These are phyloP conservation scores for Murraya koenigii DNA, from an alignment of 345 rosid genomes.

Conservation along the genomic window DNA sequence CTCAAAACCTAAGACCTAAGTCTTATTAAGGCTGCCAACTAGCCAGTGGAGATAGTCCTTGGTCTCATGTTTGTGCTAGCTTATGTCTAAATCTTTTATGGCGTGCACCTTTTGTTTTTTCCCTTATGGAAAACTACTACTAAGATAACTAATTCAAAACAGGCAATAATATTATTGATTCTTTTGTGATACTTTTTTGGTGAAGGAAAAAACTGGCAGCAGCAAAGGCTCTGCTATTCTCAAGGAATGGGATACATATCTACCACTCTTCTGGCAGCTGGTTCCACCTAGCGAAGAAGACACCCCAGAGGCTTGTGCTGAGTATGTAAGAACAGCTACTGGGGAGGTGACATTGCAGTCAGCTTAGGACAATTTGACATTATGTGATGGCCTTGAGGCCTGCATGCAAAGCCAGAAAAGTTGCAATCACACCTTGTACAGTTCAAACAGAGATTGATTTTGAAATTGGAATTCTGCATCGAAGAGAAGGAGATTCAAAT, in stretches of 20 bases:
- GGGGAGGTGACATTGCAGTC: constrained; percentile 78
- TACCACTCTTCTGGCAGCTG: constrained; percentile 88
- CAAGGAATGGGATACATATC: constrained; percentile 75
- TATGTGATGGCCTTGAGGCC: neutral
- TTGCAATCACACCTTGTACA: constrained; percentile 22
- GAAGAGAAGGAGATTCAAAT: neutral
- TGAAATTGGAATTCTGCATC: neutral
- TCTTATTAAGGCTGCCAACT: no score
- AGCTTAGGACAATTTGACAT: constrained; percentile 34
- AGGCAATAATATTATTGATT: neutral
- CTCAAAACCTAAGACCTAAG: no score
- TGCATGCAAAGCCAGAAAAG: neutral
- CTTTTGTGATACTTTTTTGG: neutral
- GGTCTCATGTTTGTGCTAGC: neutral
- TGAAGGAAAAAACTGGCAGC: constrained; percentile 94
- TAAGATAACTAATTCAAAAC: neutral
- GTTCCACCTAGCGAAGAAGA: constrained; percentile 99
- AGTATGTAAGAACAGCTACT: constrained; percentile 57
- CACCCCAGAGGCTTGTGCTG: constrained; percentile 92
- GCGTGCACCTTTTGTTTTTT: neutral
- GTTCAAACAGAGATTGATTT: constrained; percentile 16
- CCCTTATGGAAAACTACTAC: neutral
- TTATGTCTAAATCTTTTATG: neutral
- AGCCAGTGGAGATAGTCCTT: no score
- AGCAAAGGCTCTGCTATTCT: constrained; percentile 70